These are phyloP conservation scores for Penicillium canescens DNA, from an alignment of 495 filamentous ascomycete species.

Conservation along the genomic window DNA sequence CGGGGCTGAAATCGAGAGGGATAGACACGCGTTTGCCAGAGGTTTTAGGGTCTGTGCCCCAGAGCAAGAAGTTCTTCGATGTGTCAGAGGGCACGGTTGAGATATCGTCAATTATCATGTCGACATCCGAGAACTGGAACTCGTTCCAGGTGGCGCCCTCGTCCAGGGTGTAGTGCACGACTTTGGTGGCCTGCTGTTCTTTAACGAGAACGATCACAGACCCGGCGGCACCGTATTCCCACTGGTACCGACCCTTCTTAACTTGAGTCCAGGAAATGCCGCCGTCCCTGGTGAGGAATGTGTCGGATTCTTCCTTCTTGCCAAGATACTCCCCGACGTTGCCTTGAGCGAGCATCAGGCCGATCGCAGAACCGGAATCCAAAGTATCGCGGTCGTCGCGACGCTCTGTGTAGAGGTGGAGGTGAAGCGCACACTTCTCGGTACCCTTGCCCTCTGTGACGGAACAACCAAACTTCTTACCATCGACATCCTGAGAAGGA, in stretches of 20 bases:
- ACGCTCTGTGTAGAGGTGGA: slow-evolving; percentile 94
- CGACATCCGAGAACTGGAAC: slow-evolving; percentile 69
- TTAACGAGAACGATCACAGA: slow-evolving; percentile 84
- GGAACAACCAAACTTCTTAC: slow-evolving; percentile 68
- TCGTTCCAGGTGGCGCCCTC: slow-evolving; percentile 74
- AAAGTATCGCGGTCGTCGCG: slow-evolving; percentile 75
- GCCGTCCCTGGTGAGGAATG: slow-evolving; percentile 84
- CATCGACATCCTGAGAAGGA: slow-evolving; percentile 65
- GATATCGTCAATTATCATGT: slow-evolving; percentile 71
- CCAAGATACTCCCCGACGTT: slow-evolving; percentile 75
- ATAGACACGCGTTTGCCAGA: slow-evolving; percentile 59
- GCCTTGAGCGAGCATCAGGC: slow-evolving; percentile 86
- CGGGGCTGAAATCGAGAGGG: slow-evolving; percentile 83
- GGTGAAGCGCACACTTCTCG: slow-evolving; percentile 78
- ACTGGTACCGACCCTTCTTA: slow-evolving; percentile 83
- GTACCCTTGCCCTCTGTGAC: slow-evolving; percentile 45
- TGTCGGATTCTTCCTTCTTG: slow-evolving; percentile 64
- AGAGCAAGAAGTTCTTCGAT: slow-evolving; percentile 86
- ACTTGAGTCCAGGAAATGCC: slow-evolving; percentile 85
- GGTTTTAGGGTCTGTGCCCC: slow-evolving; percentile 58
- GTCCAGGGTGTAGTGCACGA: slow-evolving; percentile 75
- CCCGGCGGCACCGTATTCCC: slow-evolving; percentile 93
- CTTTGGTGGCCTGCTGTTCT: slow-evolving; percentile 61
- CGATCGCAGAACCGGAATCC: slow-evolving; percentile 84
- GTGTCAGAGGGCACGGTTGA: slow-evolving; percentile 87